Base-by-base conservation (phyloP, 176 grass and related monocot species). In the Oryza longistaminata region DNA sequence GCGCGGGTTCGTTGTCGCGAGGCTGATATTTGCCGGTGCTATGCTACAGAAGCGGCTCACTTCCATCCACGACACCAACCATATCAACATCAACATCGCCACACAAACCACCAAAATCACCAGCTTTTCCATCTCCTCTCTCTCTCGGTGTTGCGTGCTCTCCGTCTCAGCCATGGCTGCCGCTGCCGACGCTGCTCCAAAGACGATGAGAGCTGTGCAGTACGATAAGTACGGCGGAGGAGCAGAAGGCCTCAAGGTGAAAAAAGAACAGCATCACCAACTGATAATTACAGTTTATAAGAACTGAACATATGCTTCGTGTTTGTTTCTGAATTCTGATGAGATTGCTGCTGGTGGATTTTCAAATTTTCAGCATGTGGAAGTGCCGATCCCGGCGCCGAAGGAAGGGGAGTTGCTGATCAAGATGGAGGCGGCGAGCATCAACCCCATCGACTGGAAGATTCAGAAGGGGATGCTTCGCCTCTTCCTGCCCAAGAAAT, bases 381-480 rank as follows among this genome's bases (percentile, higher is more conserved):
- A 94, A 71, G 79, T 91, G 35, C 89, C 89, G 27, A 45, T 94
- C 78, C 92, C 89, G 25, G 80, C 83, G 52, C 92, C 86, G 2
- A 88, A 87, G 79, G 88, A 91, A 15, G 89, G 78, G 0, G 92
- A 91, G 79, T 42, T 94, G 82, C 81, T 91, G 83, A 81, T 91
- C 50, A 94, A 87, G 85, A 43, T 91, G 86, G 92, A 94, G 83
- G 92, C 89, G 11, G 86, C 86, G 15, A 89, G 89, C 83, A 89
- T 94, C 84, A 94, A 94, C 78, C 92, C 89, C 0, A 62, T 94
- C 65, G 92, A 94, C 85, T 91, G 92, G 92, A 94, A 94, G 75
- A 84, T 94, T 78, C 92, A 94, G 87, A 89, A 91, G 71, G 92
- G 89, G 39, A 77, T 83, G 70, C 50, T 74, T 71, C 77, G 92